Evolutionary conservation across 352 stramenopile species (phyloP).

Genomic region (Phytopythium vexans): DNA sequence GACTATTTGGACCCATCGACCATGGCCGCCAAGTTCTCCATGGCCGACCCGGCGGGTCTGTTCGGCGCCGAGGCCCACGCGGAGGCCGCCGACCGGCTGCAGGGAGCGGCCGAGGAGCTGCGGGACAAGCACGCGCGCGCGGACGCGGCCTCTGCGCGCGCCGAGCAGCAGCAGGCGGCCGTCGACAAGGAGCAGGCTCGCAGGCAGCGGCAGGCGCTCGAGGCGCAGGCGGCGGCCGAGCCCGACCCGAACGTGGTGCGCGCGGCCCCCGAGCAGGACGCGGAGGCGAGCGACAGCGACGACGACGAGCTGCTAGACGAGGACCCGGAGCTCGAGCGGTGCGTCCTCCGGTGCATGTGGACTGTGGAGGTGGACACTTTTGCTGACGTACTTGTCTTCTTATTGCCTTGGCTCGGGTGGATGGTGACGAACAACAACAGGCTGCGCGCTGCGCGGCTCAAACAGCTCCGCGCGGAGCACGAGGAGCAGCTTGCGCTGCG

Average conservation of each 20-base stretch:
- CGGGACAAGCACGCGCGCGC: slow-evolving; percentile 55
- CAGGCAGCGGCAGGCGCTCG: slow-evolving; percentile 20
- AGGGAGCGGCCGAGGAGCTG: slow-evolving; percentile 67
- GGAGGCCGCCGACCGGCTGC: slow-evolving; percentile 72
- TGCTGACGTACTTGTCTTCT: no score
- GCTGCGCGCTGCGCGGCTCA: slow-evolving; percentile 78
- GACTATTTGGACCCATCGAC: slow-evolving; percentile 10
- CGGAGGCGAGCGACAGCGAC: slow-evolving; percentile 40
- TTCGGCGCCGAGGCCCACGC: slow-evolving; percentile 69
- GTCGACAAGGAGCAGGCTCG: slow-evolving; percentile 16
- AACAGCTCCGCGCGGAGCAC: slow-evolving; percentile 61
- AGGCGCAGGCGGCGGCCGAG: slow-evolving; percentile 21
- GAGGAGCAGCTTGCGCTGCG: slow-evolving; percentile 58
- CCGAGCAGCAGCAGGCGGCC: slow-evolving; percentile 1
- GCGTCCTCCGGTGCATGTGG: slow-evolving; percentile 1
- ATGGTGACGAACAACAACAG: slow-evolving; percentile 12
- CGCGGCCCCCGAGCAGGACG: slow-evolving; percentile 16
- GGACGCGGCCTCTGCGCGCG: slow-evolving; percentile 10
- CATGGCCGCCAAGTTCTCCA: slow-evolving; percentile 82
- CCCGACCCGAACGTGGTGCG: slow-evolving; percentile 22
- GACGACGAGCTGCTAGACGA: slow-evolving; percentile 63
- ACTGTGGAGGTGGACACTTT: not conserved
- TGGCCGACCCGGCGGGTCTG: slow-evolving; percentile 68
- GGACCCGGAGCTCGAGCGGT: slow-evolving; percentile 76
- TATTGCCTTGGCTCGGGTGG: no score